Base-by-base conservation (phyloP, 176 grass and related monocot species). In the Aegilops speltoides region DNA sequence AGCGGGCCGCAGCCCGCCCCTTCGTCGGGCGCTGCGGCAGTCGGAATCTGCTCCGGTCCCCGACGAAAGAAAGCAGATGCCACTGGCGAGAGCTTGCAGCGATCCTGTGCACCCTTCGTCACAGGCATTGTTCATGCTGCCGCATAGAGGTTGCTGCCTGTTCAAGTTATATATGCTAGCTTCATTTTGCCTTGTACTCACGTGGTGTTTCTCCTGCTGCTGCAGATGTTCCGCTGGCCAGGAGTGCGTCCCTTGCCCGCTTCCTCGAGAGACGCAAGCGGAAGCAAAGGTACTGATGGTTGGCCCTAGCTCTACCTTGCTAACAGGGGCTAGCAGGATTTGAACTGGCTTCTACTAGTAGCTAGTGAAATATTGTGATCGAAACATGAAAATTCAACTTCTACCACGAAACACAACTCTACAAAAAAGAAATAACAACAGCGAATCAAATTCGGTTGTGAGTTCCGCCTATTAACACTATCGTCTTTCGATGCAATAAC, bases 221-320 rank as follows among this genome's bases (percentile, higher is more conserved):
- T 86, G 10, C 68, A 94, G 92, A 82, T 89, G 82, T 92, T 76
- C 86, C 86, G 36, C 88, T 82, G 64, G 91, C 87, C 85, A 78
- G 87, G 68, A 93, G 89, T 70, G 87, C 82, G 23, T 97, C 92
- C 41, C 85, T 95, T 16, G 86, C 85, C 8, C 84, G 93, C 73
- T 97, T 97, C 89, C 67, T 97, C 25, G 64, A 95, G 64, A 90
- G 81, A 68, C 91, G 93, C 65, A 95, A 86, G 76, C 86, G 93
- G 61, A 95, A 86, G 79, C 84, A 95, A 78, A 95, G 95, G 95
- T 89, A 4, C 36, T 37, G 79, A 46, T 17, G 71, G 26, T 28
- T 45, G 10, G 9, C 36, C 33, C 33, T 69, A 2, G 67, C 67
- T 69, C 17, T 69, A 9, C 33, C 33, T 20, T 56, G 52, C 17